phyloP scores from a whole-genome alignment of 257 asterid species.

The Solanum arcanum region DNA sequence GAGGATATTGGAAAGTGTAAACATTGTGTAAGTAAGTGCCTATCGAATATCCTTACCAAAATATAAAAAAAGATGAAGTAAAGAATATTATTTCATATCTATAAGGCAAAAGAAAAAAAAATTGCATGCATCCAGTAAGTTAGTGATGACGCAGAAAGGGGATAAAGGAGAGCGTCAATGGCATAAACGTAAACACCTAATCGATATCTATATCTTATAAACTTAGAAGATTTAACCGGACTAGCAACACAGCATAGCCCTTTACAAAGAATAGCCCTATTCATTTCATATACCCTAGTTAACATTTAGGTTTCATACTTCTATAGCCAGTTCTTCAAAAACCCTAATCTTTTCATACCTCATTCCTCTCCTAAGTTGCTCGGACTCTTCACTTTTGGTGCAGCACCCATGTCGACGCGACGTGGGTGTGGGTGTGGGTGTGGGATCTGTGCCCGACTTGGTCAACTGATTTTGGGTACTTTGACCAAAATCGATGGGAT shows the following conservation, averaged over 20 bases:
- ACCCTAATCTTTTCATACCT: neutral
- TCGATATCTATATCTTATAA: neutral
- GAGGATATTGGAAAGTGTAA: neutral
- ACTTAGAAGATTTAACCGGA: neutral
- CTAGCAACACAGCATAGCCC: neutral
- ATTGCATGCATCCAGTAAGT: neutral
- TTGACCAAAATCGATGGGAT: neutral
- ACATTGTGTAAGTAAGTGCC: neutral
- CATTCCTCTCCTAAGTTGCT: neutral
- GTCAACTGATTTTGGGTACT: neutral
- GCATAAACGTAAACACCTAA: neutral
- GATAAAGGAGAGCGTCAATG: neutral
- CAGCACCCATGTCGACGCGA: neutral
- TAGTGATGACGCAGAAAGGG: neutral
- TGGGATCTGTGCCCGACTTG: neutral
- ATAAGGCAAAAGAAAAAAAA: neutral
- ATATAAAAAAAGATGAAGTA: neutral
- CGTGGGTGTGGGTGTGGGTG: neutral
- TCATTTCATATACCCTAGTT: neutral
- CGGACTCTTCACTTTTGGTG: neutral
- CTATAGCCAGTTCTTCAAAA: neutral
- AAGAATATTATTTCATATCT: neutral
- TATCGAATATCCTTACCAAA: neutral
- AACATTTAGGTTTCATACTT: neutral
- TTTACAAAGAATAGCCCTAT: neutral